Evolutionary conservation across 441 rosid genomes (phyloP), one percentile per base, ranked within the genome.

Genomic region (Arabidopsis lyrata): DNA sequence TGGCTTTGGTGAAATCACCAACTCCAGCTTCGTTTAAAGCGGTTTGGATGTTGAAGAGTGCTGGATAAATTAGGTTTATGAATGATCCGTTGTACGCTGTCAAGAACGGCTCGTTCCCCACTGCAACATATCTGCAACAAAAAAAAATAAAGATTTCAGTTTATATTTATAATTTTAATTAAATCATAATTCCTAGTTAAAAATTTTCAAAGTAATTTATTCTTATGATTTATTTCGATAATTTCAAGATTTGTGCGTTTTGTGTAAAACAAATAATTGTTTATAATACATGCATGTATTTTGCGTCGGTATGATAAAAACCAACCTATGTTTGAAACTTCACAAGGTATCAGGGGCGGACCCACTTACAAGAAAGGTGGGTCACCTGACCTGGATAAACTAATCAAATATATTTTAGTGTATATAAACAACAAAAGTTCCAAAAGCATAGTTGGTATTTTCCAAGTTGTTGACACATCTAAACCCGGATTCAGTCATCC

Each of bases 61-160:
- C 99, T 41, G 99, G 99, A 35, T 87, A 80, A 39, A 98, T 95
- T 49, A 58, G 50, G 76, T 88, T 88, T 48, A 81, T 15, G 82
- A 62, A 95, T 32, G 97, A 36, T 13, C 88, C 89, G 42, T 95
- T 90, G 82, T 93, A 95, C 22, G 95, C 8, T 27, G 62, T 75
- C 5, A 95, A 87, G 66, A 95, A 91, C 18, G 98, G 97, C 74
- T 92, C 99, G 52, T 93, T 92, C 35, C 99, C 98, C 20, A 95
- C 97, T 0, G 96, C 94, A 1, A 95, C 96, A 16, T 88, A 93
- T 72, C 98, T 92, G 76, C 35, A 55, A 9, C 9, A 1, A 13
- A 31, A 15, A 8, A 5, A 7, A 38, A 10, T 1, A 44, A 13
- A 13, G 3, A 16, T 38, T 38, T 36, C 8, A 6, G 2, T 22